These are phyloP conservation scores for Rhizopogon salebrosus DNA, from an alignment of 768 basidiomycete genomes.

Conservation along the genomic window DNA sequence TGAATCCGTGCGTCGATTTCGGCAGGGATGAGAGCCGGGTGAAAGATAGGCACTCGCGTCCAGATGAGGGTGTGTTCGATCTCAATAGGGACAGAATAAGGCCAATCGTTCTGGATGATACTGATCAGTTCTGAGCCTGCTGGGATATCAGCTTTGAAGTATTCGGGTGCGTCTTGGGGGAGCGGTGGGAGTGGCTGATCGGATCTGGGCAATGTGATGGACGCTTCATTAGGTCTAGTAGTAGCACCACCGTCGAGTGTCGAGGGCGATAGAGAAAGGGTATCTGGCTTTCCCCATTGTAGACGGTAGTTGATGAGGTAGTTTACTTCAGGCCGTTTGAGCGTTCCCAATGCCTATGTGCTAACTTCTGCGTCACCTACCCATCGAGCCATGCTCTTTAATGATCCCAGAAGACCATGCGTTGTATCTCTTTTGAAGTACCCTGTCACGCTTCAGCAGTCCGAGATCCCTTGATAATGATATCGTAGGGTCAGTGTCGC, in stretches of 20 bases:
- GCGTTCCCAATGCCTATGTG: background rate
- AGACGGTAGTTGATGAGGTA: conserved; percentile 67
- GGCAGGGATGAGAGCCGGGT: conserved; percentile 47
- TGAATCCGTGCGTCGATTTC: conserved; percentile 52
- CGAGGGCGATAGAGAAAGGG: conserved; percentile 54
- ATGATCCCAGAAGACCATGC: conserved; percentile 52
- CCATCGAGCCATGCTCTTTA: conserved; percentile 57
- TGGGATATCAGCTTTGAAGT: conserved; percentile 64
- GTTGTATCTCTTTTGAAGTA: conserved; percentile 64
- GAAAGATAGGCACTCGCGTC: conserved; percentile 70
- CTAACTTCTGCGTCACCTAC: conserved; percentile 35
- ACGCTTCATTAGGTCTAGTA: background rate
- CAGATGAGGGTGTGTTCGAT: conserved; percentile 76
- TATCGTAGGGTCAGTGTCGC: background rate
- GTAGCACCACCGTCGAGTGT: conserved; percentile 35
- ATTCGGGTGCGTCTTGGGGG: conserved; percentile 38
- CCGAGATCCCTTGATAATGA: conserved; percentile 64
- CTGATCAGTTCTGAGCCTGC: conserved; percentile 45
- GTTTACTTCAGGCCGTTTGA: conserved; percentile 40
- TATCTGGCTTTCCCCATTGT: conserved; percentile 72
- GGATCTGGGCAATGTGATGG: background rate
- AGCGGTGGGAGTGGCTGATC: conserved; percentile 23
- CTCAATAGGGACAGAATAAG: conserved; percentile 78
- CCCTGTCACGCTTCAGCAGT: conserved; percentile 67
- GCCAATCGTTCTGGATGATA: conserved; percentile 84